These are phyloP conservation scores for Rutstroemia sp. DNA, from an alignment of 2,329 filamentous ascomycete species.

Conservation along the genomic window DNA sequence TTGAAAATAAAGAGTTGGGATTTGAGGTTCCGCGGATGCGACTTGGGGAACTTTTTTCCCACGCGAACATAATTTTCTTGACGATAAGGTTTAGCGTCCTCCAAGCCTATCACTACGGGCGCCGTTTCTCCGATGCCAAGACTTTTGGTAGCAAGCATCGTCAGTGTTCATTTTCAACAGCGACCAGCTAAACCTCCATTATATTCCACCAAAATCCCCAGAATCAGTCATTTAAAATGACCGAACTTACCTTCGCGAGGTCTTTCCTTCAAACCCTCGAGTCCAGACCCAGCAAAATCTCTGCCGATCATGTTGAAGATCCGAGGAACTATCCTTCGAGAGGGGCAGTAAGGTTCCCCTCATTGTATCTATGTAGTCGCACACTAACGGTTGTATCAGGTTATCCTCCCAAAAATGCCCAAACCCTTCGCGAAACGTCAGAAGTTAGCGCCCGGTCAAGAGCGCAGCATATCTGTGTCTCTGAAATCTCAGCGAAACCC, in stretches of 20 bases:
- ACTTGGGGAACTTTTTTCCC: slow-evolving; percentile 15
- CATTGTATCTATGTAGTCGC: background rate
- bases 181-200: background rate
- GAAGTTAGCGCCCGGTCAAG: slow-evolving; percentile 43
- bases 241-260: slow-evolving; percentile 80
- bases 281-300: slow-evolving; percentile 69
- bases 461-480: slow-evolving; percentile 48
- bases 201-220: background rate
- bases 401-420: slow-evolving; percentile 63
- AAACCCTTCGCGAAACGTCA: slow-evolving; percentile 41
- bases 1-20: slow-evolving; percentile 8
- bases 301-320: slow-evolving; percentile 86
- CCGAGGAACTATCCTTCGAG: slow-evolving; percentile 69
- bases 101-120: slow-evolving; percentile 7
- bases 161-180: background rate
- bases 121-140: slow-evolving; percentile 15
- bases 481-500: slow-evolving; percentile 75
- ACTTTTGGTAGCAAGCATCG: background rate
- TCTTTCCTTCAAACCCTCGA: slow-evolving; percentile 76
- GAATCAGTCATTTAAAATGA: slow-evolving; percentile 44
- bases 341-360: slow-evolving; percentile 55
- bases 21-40: slow-evolving; percentile 5
- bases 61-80: slow-evolving; percentile 14
- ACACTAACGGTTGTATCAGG: slow-evolving; percentile 38
- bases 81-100: slow-evolving; percentile 20